Percentiles rank a stretch among this genome's conserved stretches.
phyloP scores from a whole-genome alignment of 2,329 filamentous ascomycete genomes.

The Fusarium metavorans region DNA sequence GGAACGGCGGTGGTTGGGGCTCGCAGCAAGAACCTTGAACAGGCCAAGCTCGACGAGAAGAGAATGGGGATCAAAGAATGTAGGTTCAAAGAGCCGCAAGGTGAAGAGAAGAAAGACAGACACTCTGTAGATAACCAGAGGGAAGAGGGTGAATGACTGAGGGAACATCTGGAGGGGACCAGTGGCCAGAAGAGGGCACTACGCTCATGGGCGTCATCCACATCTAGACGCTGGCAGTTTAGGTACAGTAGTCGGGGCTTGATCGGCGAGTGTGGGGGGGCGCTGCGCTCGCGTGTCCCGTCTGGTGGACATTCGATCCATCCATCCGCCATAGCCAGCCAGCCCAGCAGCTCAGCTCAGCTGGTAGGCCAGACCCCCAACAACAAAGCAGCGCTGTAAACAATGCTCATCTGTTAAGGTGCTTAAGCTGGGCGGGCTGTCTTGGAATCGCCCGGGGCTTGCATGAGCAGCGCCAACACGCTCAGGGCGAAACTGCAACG shows the following conservation, averaged over 20 bases:
- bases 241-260: slow-evolving; percentile 25
- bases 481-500: slow-evolving; percentile 19
- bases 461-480: slow-evolving; percentile 23
- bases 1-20: slow-evolving; percentile 15
- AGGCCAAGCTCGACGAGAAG: slow-evolving; percentile 5
- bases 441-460: slow-evolving; percentile 14
- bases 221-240: slow-evolving; percentile 15
- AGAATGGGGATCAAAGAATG: slow-evolving; percentile 1
- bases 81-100: slow-evolving; percentile 6
- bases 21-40: slow-evolving; percentile 15
- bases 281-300: slow-evolving; percentile 35
- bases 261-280: slow-evolving; percentile 35
- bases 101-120: slow-evolving; percentile 12
- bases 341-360: slow-evolving; percentile 15
- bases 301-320: slow-evolving; percentile 21
- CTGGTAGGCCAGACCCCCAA: slow-evolving; percentile 24
- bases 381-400: slow-evolving; percentile 13
- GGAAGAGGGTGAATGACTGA: slow-evolving; percentile 23
- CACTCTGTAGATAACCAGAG: slow-evolving; percentile 16
- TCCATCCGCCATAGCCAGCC: slow-evolving; percentile 24
- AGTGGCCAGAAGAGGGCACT: slow-evolving; percentile 34
- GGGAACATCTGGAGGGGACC: slow-evolving; percentile 19
- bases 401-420: slow-evolving; percentile 12
- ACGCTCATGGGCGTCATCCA: slow-evolving; percentile 38
- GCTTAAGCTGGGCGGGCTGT: slow-evolving; percentile 29